Evolutionary conservation across 208 protist genomes (phyloP), one percentile per base, ranked within the genome.

Genomic region (Trypanosoma conorhini): DNA sequence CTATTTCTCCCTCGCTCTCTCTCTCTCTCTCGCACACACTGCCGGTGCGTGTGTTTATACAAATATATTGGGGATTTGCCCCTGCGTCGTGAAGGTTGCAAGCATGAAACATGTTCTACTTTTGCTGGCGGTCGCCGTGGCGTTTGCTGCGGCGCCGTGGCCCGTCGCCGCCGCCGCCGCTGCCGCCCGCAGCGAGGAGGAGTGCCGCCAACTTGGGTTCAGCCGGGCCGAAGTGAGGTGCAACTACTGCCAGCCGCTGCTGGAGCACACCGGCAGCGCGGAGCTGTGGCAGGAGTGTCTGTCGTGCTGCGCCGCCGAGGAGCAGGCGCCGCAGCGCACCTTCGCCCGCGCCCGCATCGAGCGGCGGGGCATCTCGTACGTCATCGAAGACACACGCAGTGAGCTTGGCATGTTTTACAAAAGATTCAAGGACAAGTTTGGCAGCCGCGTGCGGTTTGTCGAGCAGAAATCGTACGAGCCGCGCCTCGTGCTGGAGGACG

Each of bases 121-220:
- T 21, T 24, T n/a, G 1, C 5, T 67, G 60, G 24, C 56, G 13
- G 26, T 61, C 21, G 21, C 35, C 12, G 2, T 71, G 12, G 22
- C 30, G 13, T 55, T 73, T 42, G 21, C 28, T 19, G n/a, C 5
- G 13, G 66, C 30, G 19, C 15, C 55, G 13, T 26, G 24, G 57
- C 48, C 19, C 19, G n/a, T 12, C 44, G 40, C 8, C 22, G 7
- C 46, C n/a, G 3, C 22, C 54, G 30, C 0, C 26, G 42, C 40
- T 21, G 5, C n/a, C 19, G n/a, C 15, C 30, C 60, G 52, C 3
- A 33, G 46, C 9, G 61, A 33, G 0, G 63, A 83, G 0, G 87
- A 85, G n/a, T 93, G 82, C 44, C 33, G 56, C 21, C 60, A 59
- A 10, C 71, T 86, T 1, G 85, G 83, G 5, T 89, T 91, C 54